phyloP scores from a whole-genome alignment of 2,329 filamentous ascomycete species.

The Beauveria pseudobassiana region DNA sequence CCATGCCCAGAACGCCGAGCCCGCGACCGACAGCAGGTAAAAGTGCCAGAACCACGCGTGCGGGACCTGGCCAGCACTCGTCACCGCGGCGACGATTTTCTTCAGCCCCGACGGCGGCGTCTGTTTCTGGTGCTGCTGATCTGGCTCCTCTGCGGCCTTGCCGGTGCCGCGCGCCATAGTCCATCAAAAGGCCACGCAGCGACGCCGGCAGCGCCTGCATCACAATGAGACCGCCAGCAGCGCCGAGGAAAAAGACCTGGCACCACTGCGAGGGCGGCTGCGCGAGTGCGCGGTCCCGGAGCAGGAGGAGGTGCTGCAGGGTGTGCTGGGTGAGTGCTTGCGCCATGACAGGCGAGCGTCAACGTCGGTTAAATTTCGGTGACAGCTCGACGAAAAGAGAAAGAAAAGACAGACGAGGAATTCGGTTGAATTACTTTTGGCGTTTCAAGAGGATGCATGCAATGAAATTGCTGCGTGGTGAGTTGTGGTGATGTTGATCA shows the following conservation, averaged over 20 bases:
- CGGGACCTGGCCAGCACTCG: conserved; percentile 52
- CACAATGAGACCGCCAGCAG: conserved; percentile 31
- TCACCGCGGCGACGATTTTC: conserved; percentile 23
- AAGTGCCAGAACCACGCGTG: conserved; percentile 89
- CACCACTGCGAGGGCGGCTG: conserved; percentile 28
- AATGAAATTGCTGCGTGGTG: background rate
- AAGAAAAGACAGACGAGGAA: too few relatives aligned
- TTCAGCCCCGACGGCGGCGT: conserved; percentile 15
- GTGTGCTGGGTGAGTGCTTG: background rate
- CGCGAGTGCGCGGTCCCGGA: background rate
- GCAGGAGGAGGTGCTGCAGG: background rate
- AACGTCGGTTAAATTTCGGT: background rate
- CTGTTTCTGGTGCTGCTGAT: conserved; percentile 1
- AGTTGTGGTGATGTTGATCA: background rate
- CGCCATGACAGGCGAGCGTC: background rate
- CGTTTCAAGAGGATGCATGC: background rate
- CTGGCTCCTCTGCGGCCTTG: conserved; percentile 12
- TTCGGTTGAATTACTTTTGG: too few relatives aligned
- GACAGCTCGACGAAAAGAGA: background rate
- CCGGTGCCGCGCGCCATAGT: conserved; percentile 41
- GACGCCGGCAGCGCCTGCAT: conserved; percentile 37
- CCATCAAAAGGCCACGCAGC: conserved; percentile 37
- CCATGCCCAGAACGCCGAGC: conserved; percentile 66
- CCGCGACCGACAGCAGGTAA: conserved; percentile 64
- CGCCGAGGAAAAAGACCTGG: conserved; percentile 40